Conservation (phyloP, 2,329 filamentous ascomycete species). For the Calonectria fujianensis region DNA sequence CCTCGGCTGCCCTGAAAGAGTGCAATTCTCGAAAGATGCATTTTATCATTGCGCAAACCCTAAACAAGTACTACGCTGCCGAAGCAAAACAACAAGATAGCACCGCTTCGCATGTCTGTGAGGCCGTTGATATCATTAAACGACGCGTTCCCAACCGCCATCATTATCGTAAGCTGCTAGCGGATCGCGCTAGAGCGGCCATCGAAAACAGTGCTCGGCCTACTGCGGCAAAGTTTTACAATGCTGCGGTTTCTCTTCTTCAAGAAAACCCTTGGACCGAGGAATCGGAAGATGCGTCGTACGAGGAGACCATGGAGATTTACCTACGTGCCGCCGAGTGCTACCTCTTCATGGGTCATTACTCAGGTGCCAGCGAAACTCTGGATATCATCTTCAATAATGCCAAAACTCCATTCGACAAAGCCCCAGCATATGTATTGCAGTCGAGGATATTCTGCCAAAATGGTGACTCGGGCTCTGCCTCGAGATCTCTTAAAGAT, state of each 20-base stretch:
- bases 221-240: constrained; percentile 89
- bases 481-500: constrained; percentile 81
- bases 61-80: constrained; percentile 81
- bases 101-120: constrained; percentile 87
- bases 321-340: constrained; percentile 89
- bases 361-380: constrained; percentile 79
- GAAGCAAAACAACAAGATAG: constrained; percentile 81
- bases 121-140: constrained; percentile 85
- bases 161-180: constrained; percentile 84
- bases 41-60: constrained; percentile 88
- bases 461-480: constrained; percentile 80
- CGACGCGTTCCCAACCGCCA: constrained; percentile 75
- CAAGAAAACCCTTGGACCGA: constrained; percentile 87
- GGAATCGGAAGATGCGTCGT: constrained; percentile 81
- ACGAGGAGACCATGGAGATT: constrained; percentile 89
- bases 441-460: constrained; percentile 87
- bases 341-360: constrained; percentile 85
- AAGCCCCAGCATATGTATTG: constrained; percentile 88
- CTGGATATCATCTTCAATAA: constrained; percentile 81
- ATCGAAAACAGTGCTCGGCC: constrained; percentile 88
- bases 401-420: constrained; percentile 84
- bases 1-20: constrained; percentile 81
- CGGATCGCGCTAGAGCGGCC: constrained; percentile 85
- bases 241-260: constrained; percentile 84
- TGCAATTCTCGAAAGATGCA: constrained; percentile 88